Evolutionary conservation across 2,329 filamentous ascomycete species (phyloP).

Genomic region (Ophiostoma novo-ulmi): DNA sequence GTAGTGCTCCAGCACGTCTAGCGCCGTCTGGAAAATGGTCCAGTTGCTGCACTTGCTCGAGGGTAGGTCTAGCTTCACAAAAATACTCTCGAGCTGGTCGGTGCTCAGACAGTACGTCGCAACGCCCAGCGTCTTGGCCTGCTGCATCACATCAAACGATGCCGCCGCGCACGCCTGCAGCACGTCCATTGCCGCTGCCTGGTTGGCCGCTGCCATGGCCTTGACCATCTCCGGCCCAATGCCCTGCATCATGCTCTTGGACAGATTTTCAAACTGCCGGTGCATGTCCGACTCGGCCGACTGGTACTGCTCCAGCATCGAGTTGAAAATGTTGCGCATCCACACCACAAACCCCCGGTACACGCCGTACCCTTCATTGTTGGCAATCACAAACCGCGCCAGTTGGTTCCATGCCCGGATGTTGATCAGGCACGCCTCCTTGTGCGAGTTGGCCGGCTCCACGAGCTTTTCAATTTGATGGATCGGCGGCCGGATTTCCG

Average conservation of each 20-base stretch:
- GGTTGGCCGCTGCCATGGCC: slow-evolving; percentile 49
- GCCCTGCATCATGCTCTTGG: slow-evolving; percentile 41
- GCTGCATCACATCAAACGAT: slow-evolving; percentile 48
- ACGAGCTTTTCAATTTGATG: slow-evolving; percentile 57
- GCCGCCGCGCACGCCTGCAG: slow-evolving; percentile 45
- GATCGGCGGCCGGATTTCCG: slow-evolving; percentile 48
- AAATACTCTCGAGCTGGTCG: slow-evolving; percentile 48
- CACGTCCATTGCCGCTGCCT: slow-evolving; percentile 49
- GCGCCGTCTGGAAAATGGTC: slow-evolving; percentile 41
- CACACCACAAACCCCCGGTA: slow-evolving; percentile 50
- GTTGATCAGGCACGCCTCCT: slow-evolving; percentile 61
- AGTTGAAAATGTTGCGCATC: slow-evolving; percentile 54
- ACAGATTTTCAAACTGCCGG: slow-evolving; percentile 48
- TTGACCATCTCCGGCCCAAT: slow-evolving; percentile 45
- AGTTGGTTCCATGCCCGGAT: slow-evolving; percentile 59
- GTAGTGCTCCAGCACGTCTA: slow-evolving; percentile 47
- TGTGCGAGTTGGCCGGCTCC: slow-evolving; percentile 55
- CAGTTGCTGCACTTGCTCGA: slow-evolving; percentile 44
- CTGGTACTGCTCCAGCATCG: slow-evolving; percentile 53
- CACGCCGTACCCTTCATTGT: slow-evolving; percentile 38
- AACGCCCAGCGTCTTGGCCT: slow-evolving; percentile 43
- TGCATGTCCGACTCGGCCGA: slow-evolving; percentile 53
- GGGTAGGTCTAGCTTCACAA: slow-evolving; percentile 43
- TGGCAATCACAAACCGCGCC: slow-evolving; percentile 52
- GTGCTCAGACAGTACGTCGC: slow-evolving; percentile 48